A percentile compares a stretch with the other conserved stretches of the same genome.
Conservation (phyloP, 2,329 filamentous ascomycete genomes). For the Huntiella decipiens region DNA sequence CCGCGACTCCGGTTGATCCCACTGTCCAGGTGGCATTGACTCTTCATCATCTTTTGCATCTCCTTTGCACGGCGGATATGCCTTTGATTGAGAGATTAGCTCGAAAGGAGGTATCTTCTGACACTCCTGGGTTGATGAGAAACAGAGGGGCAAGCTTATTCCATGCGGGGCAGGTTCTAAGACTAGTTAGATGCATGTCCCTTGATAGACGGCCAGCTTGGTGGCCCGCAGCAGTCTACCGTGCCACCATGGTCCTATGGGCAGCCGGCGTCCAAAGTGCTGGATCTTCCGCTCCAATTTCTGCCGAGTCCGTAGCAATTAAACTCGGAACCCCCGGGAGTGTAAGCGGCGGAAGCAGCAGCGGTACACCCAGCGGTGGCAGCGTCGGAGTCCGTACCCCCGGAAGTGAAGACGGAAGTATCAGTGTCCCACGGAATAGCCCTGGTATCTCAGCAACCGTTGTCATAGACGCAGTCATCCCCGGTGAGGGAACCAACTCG, state of each 20-base stretch:
- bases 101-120: constrained; percentile 34
- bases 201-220: constrained; percentile 42
- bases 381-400: too few species aligned
- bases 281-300: constrained; percentile 19
- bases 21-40: constrained; percentile 46
- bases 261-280: constrained; percentile 23
- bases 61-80: constrained; percentile 51
- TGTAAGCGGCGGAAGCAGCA: background rate
- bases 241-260: constrained; percentile 45
- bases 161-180: constrained; percentile 48
- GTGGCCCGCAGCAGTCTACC: constrained; percentile 54
- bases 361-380: too few species aligned
- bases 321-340: background rate
- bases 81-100: constrained; percentile 48
- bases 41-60: constrained; percentile 50
- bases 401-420: too few species aligned
- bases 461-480: background rate
- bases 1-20: constrained; percentile 35
- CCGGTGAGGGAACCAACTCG: too few species aligned
- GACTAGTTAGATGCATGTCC: constrained; percentile 41
- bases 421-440: too few species aligned
- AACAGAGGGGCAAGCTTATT: constrained; percentile 44
- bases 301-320: background rate
- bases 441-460: background rate
- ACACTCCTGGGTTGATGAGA: constrained; percentile 35